Conservation (phyloP, 2,329 filamentous ascomycete genomes). For the Ciborinia camelliae region DNA sequence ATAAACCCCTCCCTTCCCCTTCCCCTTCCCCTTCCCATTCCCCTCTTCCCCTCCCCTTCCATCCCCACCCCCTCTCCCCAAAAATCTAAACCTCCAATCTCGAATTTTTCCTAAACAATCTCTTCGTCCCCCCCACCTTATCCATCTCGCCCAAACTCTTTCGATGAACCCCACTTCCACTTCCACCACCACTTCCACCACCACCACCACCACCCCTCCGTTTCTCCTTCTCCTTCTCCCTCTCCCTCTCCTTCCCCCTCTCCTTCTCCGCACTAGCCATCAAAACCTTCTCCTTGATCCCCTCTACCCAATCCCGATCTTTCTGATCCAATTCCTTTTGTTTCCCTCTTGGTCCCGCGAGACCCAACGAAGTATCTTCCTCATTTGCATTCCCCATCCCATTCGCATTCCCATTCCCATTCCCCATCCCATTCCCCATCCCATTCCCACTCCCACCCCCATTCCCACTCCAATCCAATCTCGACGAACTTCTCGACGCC, state of each 20-base stretch:
- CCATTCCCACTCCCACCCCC: no score
- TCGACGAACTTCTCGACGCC: constrained; percentile 39
- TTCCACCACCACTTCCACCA: no score
- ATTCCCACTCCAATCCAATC: constrained; percentile 55
- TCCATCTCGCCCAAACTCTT: constrained; percentile 63
- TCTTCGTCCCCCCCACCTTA: constrained; percentile 68
- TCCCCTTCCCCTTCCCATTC: no score
- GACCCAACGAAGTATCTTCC: constrained; percentile 54
- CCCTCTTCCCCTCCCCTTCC: no score
- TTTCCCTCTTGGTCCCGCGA: constrained; percentile 67
- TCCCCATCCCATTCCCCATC: no score
- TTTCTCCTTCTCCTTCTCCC: constrained; percentile 45
- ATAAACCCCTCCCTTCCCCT: no score
- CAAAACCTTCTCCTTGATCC: constrained; percentile 75
- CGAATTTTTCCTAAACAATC: constrained; percentile 50
- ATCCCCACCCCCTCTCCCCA: no score
- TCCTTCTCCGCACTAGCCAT: constrained; percentile 61
- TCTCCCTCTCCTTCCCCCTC: constrained; percentile 32
- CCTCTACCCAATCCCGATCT: constrained; percentile 77
- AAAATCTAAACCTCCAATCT: constrained; percentile 11
- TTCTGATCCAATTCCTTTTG: constrained; percentile 66
- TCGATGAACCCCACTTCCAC: constrained; percentile 24
- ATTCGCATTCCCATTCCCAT: no score
- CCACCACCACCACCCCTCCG: no score
- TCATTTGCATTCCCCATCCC: no score